A percentile compares a stretch with the other conserved stretches of the same genome.
Evolutionary conservation across 805 yeast species (phyloP).

Genomic region (Saturnispora ahearnii): DNA sequence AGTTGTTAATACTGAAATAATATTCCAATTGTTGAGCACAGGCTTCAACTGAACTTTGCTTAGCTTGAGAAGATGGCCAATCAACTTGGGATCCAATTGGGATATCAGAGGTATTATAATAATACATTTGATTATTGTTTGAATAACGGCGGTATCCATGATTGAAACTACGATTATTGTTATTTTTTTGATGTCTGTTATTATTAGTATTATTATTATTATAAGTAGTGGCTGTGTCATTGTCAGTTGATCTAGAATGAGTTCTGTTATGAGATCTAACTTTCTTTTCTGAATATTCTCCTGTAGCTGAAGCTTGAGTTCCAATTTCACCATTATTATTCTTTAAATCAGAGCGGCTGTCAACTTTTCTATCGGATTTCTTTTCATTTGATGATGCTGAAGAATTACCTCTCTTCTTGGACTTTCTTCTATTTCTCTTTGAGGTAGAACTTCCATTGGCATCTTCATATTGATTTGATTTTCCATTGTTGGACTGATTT

Average conservation of each 20-base stretch:
- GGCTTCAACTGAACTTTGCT: slow-evolving; percentile 14
- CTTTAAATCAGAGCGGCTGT: no score
- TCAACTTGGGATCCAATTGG: slow-evolving; percentile 5
- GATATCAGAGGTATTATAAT: slow-evolving; percentile 2
- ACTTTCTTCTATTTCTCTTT: not conserved
- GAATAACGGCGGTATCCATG: not conserved
- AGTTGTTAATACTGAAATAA: slow-evolving; percentile 81
- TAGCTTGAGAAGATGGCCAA: slow-evolving; percentile 11
- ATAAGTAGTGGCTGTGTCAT: not conserved
- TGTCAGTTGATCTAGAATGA: not conserved
- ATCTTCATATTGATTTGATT: slow-evolving; percentile 24
- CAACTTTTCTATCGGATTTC: no score
- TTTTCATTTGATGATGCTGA: no score
- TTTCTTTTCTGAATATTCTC: not conserved
- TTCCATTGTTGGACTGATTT: not conserved
- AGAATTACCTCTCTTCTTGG: not conserved
- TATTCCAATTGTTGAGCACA: slow-evolving; percentile 65
- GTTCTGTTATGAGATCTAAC: not conserved
- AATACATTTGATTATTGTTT: not conserved
- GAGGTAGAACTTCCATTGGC: not conserved
- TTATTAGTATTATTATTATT: not conserved
- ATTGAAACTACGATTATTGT: not conserved
- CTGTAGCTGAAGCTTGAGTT: no score
- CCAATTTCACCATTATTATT: no score
- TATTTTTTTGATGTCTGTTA: not conserved